Evolutionary conservation across 805 yeast genomes (phyloP).

Genomic region (Cyberlindnera maclurae): DNA sequence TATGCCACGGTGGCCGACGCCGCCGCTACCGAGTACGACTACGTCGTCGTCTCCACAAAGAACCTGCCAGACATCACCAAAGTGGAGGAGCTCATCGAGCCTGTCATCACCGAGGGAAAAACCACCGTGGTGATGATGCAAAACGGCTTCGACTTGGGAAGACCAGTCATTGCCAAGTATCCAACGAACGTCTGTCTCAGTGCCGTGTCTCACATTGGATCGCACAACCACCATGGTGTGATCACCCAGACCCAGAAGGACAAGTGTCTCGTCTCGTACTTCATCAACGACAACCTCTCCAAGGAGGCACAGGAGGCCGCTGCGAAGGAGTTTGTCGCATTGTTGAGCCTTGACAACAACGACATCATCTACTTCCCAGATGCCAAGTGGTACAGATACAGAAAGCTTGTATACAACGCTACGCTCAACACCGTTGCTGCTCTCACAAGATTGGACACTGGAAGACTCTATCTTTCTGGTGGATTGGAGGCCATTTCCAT

Average conservation of each 20-base stretch:
- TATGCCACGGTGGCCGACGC: conserved; percentile 41
- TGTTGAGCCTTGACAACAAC: conserved; percentile 35
- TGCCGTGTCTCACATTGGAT: conserved; percentile 58
- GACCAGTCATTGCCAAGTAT: conserved; percentile 41
- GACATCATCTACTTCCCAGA: conserved; percentile 33
- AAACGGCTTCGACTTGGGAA: conserved; percentile 58
- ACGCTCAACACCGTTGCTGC: conserved; percentile 58
- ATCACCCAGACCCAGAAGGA: conserved; percentile 42
- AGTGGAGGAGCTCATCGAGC: conserved; percentile 44
- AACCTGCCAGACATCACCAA: conserved; percentile 55
- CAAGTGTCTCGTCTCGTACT: conserved; percentile 39
- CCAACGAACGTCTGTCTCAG: conserved; percentile 47
- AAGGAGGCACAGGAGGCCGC: conserved; percentile 22
- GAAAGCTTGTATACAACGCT: conserved; percentile 64
- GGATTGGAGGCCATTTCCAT: conserved; percentile 33
- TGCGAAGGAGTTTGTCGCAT: conserved; percentile 35
- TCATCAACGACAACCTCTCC: conserved; percentile 32
- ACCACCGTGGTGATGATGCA: conserved; percentile 51
- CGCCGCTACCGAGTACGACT: conserved; percentile 43
- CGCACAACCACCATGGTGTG: conserved; percentile 39
- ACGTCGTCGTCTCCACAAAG: conserved; percentile 53
- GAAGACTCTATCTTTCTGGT: conserved; percentile 42
- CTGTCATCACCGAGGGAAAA: conserved; percentile 38
- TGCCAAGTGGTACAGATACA: conserved; percentile 50
- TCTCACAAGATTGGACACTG: conserved; percentile 50